phyloP scores from a whole-genome alignment of 1,284 basidiomycete genomes.

The Termitomyces sp. region DNA sequence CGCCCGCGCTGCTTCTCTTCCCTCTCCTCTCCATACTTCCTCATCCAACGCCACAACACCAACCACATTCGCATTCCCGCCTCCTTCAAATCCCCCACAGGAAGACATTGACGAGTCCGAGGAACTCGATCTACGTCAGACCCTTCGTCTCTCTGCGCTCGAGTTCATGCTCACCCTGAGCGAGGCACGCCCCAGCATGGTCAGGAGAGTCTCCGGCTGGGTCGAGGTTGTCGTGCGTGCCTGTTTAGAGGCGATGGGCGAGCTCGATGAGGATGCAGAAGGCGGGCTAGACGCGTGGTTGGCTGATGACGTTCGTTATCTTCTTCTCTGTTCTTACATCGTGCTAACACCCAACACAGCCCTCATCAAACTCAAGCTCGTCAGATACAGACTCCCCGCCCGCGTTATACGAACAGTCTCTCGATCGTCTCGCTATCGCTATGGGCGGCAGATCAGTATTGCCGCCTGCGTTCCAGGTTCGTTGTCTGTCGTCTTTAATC shows the following conservation, averaged over 20 bases:
- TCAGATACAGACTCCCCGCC: slow-evolving; percentile 65
- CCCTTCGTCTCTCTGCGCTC: slow-evolving; percentile 58
- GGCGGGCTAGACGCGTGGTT: slow-evolving; percentile 71
- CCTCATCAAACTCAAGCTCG: slow-evolving; percentile 40
- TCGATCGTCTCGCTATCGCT: slow-evolving; percentile 73
- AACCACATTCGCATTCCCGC: no score
- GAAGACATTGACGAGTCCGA: slow-evolving; percentile 18
- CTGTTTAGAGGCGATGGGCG: slow-evolving; percentile 77
- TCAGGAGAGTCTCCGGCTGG: slow-evolving; percentile 61
- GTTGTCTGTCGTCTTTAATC: slow-evolving; percentile 3
- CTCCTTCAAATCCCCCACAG: not conserved
- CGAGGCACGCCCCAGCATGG: slow-evolving; percentile 65
- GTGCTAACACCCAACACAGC: not conserved
- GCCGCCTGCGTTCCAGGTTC: slow-evolving; percentile 66
- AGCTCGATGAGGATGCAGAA: slow-evolving; percentile 43
- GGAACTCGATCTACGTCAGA: slow-evolving; percentile 40
- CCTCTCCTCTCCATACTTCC: slow-evolving; percentile 6
- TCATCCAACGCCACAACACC: slow-evolving; percentile 7
- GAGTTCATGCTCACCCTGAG: slow-evolving; percentile 76
- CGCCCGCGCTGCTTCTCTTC: slow-evolving; percentile 18
- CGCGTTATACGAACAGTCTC: slow-evolving; percentile 71
- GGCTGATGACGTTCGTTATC: slow-evolving; percentile 65
- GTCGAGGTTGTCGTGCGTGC: slow-evolving; percentile 60
- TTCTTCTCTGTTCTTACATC: no score
- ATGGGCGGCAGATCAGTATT: slow-evolving; percentile 69